Evolutionary conservation across 73 alveolate species (phyloP).

Genomic region (Diophrys sp.): DNA sequence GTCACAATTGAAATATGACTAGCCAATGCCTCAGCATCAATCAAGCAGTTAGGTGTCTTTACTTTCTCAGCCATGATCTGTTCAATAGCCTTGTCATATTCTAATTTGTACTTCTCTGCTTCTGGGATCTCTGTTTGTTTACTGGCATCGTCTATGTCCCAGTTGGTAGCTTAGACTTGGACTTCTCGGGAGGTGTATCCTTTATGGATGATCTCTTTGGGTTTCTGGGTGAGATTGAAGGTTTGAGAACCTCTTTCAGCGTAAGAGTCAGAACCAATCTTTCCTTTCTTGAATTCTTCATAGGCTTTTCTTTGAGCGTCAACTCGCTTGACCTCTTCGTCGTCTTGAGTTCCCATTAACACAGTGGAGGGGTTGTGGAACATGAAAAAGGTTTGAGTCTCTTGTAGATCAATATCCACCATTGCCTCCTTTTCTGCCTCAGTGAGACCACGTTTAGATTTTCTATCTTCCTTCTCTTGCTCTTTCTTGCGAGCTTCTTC

Average conservation of each 20-base stretch:
- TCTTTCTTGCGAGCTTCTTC: constrained; percentile 48
- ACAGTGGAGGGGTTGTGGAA: constrained; percentile 37
- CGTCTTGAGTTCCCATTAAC: constrained; percentile 21
- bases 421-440: constrained; percentile 44
- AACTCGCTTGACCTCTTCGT: constrained; percentile 31
- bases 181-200: constrained; percentile 37
- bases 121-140: constrained; percentile 27
- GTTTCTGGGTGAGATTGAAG: constrained; percentile 65
- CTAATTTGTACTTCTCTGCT: constrained; percentile 27
- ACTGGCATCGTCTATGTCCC: constrained; percentile 70
- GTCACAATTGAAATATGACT: constrained; percentile 49
- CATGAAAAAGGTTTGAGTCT: constrained; percentile 71
- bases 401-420: constrained; percentile 71
- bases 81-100: constrained; percentile 40
- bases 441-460: constrained; percentile 40
- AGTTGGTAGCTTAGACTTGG: constrained; percentile 48
- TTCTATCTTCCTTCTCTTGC: constrained; percentile 41
- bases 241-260: constrained; percentile 69
- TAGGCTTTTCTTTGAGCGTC: constrained; percentile 46
- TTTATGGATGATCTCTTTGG: constrained; percentile 58
- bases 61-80: constrained; percentile 52
- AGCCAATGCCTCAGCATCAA: constrained; percentile 61
- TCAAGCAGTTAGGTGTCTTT: constrained; percentile 43
- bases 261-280: constrained; percentile 59
- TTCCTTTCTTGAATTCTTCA: constrained; percentile 38